phyloP scores from a whole-genome alignment of 1,284 basidiomycete genomes.

The Bjerkandera adusta region DNA sequence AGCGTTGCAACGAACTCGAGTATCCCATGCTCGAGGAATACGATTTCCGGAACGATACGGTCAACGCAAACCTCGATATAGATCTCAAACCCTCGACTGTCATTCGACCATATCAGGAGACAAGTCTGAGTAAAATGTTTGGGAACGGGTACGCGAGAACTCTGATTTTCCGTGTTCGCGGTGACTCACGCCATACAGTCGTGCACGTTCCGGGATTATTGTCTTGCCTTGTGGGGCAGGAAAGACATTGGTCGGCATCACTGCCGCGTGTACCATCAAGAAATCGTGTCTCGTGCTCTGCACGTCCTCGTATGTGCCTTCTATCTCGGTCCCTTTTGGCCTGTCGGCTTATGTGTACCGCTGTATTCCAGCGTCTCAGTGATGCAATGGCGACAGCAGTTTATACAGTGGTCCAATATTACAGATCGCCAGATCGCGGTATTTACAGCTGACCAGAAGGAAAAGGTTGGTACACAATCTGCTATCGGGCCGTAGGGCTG shows the following conservation, averaged over 20 bases:
- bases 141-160: slow-evolving; percentile 86
- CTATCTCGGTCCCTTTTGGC: slow-evolving; percentile 9
- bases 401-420: slow-evolving; percentile 96
- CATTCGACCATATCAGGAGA: slow-evolving; percentile 97
- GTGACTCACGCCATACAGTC: slow-evolving; percentile 44
- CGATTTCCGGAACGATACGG: slow-evolving; percentile 93
- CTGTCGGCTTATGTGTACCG: no score
- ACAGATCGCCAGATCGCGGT: slow-evolving; percentile 93
- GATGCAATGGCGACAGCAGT: slow-evolving; percentile 97
- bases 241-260: slow-evolving; percentile 98
- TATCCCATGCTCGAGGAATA: slow-evolving; percentile 98
- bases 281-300: slow-evolving; percentile 98
- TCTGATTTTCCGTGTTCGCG: background rate
- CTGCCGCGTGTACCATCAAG: slow-evolving; percentile 98
- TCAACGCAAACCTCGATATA: slow-evolving; percentile 94
- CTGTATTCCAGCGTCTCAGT: slow-evolving; percentile 78
- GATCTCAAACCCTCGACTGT: slow-evolving; percentile 96
- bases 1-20: slow-evolving; percentile 91
- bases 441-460: slow-evolving; percentile 95
- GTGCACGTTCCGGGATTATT: slow-evolving; percentile 97
- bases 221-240: slow-evolving; percentile 98
- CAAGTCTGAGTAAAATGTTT: slow-evolving; percentile 97
- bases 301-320: slow-evolving; percentile 81
- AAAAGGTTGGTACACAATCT: slow-evolving; percentile 62
- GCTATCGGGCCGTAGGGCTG: background rate